Percentiles rank a stretch among this genome's conserved stretches.
Evolutionary conservation across 1,284 basidiomycete genomes (phyloP).

Genomic region (Xerocomus amazonicus): DNA sequence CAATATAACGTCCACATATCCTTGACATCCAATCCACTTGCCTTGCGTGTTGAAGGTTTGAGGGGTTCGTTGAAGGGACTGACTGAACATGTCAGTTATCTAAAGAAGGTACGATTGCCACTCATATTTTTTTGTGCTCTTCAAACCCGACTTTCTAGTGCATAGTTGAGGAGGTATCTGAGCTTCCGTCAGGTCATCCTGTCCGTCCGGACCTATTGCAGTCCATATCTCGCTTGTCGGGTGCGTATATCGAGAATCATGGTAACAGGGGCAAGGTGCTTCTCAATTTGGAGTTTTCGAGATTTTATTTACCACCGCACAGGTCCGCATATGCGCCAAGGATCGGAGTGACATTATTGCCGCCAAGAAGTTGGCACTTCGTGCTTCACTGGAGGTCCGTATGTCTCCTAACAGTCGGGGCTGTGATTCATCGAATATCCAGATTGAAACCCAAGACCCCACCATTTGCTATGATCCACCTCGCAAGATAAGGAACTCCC

Average conservation of each 20-base stretch:
- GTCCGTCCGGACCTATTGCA: slow-evolving; percentile 48
- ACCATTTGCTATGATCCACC: slow-evolving; percentile 40
- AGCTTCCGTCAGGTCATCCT: slow-evolving; percentile 43
- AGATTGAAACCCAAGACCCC: slow-evolving; percentile 16
- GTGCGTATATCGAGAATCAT: slow-evolving; percentile 56
- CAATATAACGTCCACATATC: slow-evolving; percentile 60
- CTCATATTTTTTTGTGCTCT: background rate
- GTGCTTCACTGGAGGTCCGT: slow-evolving; percentile 51
- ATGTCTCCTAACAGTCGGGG: background rate
- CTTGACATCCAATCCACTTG: slow-evolving; percentile 51
- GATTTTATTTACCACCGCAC: slow-evolving; percentile 3
- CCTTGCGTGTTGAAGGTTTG: slow-evolving; percentile 57
- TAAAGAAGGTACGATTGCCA: slow-evolving; percentile 45
- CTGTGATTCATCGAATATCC: background rate
- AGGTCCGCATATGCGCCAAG: slow-evolving; percentile 58
- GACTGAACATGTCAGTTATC: slow-evolving; percentile 39
- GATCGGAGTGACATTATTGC: slow-evolving; percentile 36
- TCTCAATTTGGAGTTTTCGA: background rate
- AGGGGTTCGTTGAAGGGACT: slow-evolving; percentile 46
- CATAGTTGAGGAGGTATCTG: slow-evolving; percentile 47
- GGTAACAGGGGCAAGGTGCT: slow-evolving; percentile 41
- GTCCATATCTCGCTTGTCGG: slow-evolving; percentile 62
- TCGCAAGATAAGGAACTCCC: slow-evolving; percentile 20
- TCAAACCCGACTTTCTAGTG: slow-evolving; percentile 34
- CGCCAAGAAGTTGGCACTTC: slow-evolving; percentile 52